Percentiles rank a stretch among this genome's conserved stretches.
Evolutionary conservation across 2,329 filamentous ascomycete species (phyloP).

Genomic region (Curvularia eragrostidis): DNA sequence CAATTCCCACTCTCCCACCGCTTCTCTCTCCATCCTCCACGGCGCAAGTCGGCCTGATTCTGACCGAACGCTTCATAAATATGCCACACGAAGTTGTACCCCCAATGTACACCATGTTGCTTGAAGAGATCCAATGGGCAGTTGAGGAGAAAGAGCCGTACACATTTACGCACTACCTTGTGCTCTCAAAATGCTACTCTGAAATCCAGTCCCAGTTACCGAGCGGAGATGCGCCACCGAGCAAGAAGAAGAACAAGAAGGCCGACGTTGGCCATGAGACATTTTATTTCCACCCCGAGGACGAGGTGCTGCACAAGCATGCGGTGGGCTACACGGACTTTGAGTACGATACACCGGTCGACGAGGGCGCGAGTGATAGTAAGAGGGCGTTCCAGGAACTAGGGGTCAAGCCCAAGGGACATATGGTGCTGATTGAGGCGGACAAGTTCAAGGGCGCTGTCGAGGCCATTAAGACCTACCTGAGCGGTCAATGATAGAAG

Average conservation of each 20-base stretch:
- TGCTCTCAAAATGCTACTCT: constrained; percentile 89
- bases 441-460: constrained; percentile 77
- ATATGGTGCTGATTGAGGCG: constrained; percentile 86
- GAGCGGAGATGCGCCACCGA: constrained; percentile 46
- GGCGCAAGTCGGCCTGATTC: constrained; percentile 76
- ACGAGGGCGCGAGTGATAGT: constrained; percentile 83
- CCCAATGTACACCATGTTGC: constrained; percentile 92
- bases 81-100: constrained; percentile 93
- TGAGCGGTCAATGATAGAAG: constrained; percentile 53
- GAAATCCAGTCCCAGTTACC: constrained; percentile 86
- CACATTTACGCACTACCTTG: constrained; percentile 88
- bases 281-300: constrained; percentile 96
- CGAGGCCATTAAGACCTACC: constrained; percentile 75
- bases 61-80: constrained; percentile 96
- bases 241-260: constrained; percentile 53
- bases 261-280: constrained; percentile 56
- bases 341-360: constrained; percentile 77
- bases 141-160: constrained; percentile 92
- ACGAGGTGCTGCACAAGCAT: constrained; percentile 83
- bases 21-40: constrained; percentile 47
- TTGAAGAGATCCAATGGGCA: constrained; percentile 88
- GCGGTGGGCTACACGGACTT: constrained; percentile 74
- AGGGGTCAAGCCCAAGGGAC: constrained; percentile 83
- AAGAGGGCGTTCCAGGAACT: constrained; percentile 94
- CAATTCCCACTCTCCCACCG: constrained; percentile 57